These are phyloP conservation scores for Exophiala oligosperma DNA, from an alignment of 2,329 filamentous ascomycete genomes.

Conservation along the genomic window DNA sequence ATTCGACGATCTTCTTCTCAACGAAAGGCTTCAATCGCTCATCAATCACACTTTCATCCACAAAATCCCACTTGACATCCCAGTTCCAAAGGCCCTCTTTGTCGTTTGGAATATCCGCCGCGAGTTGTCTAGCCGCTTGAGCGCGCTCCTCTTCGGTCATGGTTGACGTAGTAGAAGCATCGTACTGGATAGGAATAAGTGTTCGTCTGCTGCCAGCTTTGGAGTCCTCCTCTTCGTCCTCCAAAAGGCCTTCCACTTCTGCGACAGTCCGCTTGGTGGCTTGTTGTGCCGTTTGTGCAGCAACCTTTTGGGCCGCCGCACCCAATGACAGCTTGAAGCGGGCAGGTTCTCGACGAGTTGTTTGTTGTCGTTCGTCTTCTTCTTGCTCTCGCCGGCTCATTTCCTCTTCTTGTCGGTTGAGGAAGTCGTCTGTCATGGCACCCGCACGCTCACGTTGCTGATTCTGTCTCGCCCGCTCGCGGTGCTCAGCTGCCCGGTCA, in stretches of 20 bases:
- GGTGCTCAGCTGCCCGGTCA: conserved; percentile 76
- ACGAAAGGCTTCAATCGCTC: conserved; percentile 93
- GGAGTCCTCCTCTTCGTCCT: conserved; percentile 87
- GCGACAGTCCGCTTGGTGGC: conserved; percentile 72
- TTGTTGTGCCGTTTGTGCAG: conserved; percentile 49
- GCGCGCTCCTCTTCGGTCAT: conserved; percentile 86
- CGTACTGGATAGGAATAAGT: conserved; percentile 80
- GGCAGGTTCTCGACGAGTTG: conserved; percentile 56
- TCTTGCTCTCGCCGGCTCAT: conserved; percentile 47
- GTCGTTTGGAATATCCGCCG: conserved; percentile 85
- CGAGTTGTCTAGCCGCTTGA: conserved; percentile 77
- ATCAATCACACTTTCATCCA: conserved; percentile 76
- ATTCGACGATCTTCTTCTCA: conserved; percentile 97
- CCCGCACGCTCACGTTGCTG: conserved; percentile 75
- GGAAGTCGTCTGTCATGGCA: conserved; percentile 86
- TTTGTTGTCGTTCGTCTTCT: conserved; percentile 34
- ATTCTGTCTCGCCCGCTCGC: conserved; percentile 68
- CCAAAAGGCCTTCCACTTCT: conserved; percentile 89
- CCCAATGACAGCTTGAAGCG: conserved; percentile 92
- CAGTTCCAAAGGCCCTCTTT: conserved; percentile 88
- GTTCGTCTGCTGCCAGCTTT: conserved; percentile 65
- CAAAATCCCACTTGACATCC: conserved; percentile 87
- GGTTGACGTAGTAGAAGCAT: conserved; percentile 64
- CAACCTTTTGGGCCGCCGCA: conserved; percentile 75
- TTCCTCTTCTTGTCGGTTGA: conserved; percentile 74